phyloP scores from a whole-genome alignment of 805 yeast species.

The Candida golubevii region DNA sequence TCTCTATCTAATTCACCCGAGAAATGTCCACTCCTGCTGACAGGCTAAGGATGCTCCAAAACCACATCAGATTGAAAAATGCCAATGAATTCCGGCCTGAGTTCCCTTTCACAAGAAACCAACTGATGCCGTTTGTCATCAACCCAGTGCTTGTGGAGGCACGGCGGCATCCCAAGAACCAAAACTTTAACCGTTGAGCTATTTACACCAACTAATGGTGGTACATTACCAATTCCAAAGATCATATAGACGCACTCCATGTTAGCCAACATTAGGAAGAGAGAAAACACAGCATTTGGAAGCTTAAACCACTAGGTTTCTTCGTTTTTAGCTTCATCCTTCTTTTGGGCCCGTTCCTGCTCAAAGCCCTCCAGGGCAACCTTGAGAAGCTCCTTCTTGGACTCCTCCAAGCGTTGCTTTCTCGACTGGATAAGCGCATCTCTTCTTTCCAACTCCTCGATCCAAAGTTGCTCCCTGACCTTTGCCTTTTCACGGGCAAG shows the following conservation, averaged over 20 bases:
- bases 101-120: constrained; percentile 11
- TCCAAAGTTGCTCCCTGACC: constrained; percentile 82
- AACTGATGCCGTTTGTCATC: not conserved
- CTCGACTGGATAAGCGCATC: constrained; percentile 69
- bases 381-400: constrained; percentile 35
- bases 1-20: no score
- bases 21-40: constrained; percentile 14
- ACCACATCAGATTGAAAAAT: constrained; percentile 13
- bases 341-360: constrained; percentile 15
- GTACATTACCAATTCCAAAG: not conserved
- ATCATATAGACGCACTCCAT: no score
- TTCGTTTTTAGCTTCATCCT: not conserved
- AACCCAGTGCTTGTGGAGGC: not conserved
- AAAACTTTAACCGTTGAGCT: constrained; percentile 6
- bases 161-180: not conserved
- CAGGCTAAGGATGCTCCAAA: constrained; percentile 17
- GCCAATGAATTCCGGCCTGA: constrained; percentile 16
- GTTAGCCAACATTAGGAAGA: no score
- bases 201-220: constrained; percentile 1
- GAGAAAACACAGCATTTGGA: no score
- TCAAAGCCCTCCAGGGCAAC: constrained; percentile 35
- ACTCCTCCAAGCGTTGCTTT: constrained; percentile 59
- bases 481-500: constrained; percentile 72
- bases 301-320: not conserved
- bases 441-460: constrained; percentile 83